Base-by-base conservation (phyloP, 2,329 filamentous ascomycete genomes). In the Grosmannia serpens region DNA sequence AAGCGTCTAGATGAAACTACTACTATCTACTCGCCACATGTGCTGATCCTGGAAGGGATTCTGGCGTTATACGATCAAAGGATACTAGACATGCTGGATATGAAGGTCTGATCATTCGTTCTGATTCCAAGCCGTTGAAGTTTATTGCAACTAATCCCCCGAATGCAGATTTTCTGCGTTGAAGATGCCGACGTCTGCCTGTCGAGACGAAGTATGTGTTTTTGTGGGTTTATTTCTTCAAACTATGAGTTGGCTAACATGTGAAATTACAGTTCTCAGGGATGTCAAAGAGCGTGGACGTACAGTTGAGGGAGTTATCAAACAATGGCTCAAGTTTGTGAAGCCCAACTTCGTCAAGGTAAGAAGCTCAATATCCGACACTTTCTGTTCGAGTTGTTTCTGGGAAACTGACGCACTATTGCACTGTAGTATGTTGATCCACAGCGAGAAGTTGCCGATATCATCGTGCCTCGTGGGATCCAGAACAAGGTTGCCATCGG, bases 241-340 rank as follows among this genome's bases (percentile, higher is more conserved):
- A 10, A 26, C 9, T 15, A 33, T 27, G 3, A 2, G 47, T 17
- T 17, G 57, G 31, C 31, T 64, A 55, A 58, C 58, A 22, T 31
- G 35, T 64, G 57, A 64, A 41, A 4, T 17, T 17, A 1, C 62
- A 91, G 87, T 95, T 64, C 76, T 90, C 44, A 87, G 94, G 67
- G 94, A 99, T 73, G 89, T 97, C 26, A 84, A 84, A 65, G 89
- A 96, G 66, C 85, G 94, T 67, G 92, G 89, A 3, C 83, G 94
- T 68, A 92, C 96, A 67, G 88, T 97, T 59, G 88, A 96, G 69
- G 94, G 94, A 47, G 92, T 91, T 67, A 91, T 99, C 70, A 97
- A 97, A 72, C 94, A 99, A 71, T 99, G 94, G 94, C 96, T 97
- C 70, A 77, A 76, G 13, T 99, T 88, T 69, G 94, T 99, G 50